Evolutionary conservation across 768 basidiomycete genomes (phyloP).

Genomic region (Mycena metata): DNA sequence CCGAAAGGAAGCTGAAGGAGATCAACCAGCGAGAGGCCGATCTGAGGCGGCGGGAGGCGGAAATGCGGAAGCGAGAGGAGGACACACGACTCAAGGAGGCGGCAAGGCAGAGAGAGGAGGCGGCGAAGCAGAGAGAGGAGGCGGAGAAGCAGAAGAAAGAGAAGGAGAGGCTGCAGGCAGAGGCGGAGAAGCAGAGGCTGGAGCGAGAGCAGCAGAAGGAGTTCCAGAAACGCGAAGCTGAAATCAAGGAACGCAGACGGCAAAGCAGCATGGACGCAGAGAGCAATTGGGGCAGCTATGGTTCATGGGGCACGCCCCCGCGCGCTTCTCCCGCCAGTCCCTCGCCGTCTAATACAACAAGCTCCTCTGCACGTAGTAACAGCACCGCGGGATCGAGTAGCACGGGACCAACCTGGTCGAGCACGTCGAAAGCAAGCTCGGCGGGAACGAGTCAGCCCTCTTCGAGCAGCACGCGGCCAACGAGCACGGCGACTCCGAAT

Average conservation of each 20-base stretch:
- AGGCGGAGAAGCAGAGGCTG: constrained; percentile 40
- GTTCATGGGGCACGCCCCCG: constrained; percentile 26
- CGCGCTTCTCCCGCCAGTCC: constrained; percentile 47
- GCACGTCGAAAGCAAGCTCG: constrained; percentile 33
- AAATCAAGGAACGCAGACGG: constrained; percentile 60
- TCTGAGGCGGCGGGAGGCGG: constrained; percentile 31
- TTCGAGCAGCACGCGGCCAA: constrained; percentile 37
- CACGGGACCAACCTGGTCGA: constrained; percentile 6
- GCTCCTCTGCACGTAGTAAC: constrained; percentile 31
- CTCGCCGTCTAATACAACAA: constrained; percentile 42
- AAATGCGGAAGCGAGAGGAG: constrained; percentile 38
- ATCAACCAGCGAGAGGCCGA: constrained; percentile 38
- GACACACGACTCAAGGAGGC: constrained; percentile 38
- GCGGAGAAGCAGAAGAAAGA: constrained; percentile 41
- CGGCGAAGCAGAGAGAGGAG: constrained; percentile 8
- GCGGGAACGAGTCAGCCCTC: constrained; percentile 44
- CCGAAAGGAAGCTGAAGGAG: constrained; percentile 37
- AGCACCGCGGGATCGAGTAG: constrained; percentile 24
- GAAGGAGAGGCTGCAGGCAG: constrained; percentile 38
- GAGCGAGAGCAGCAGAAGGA: constrained; percentile 44
- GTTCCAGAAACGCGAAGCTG: constrained; percentile 58
- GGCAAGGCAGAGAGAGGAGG: constrained; percentile 29
- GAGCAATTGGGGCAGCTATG: constrained; percentile 47
- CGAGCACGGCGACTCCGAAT: constrained; percentile 21
- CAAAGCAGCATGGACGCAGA: constrained; percentile 58